Evolutionary conservation across 139 green algal genomes (phyloP), one percentile per base, ranked within the genome.

Genomic region (Tetradesmus obliquus): DNA sequence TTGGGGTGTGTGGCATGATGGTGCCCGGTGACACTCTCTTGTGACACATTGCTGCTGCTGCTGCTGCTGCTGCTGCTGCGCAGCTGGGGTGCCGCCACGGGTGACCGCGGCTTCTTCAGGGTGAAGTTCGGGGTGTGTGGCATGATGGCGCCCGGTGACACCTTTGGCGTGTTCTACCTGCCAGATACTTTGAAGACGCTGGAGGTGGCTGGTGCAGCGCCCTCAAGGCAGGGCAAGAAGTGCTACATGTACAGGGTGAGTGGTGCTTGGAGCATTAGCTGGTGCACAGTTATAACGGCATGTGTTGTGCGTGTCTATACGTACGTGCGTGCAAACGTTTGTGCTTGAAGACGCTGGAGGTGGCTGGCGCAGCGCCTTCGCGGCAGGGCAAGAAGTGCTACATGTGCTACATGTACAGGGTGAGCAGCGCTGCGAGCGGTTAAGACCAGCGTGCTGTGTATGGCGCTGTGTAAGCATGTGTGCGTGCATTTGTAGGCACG

Each of bases 211-310:
- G 5, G 71, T 32, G 19, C n/a, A 6, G 74, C 74, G 15, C 74
- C 17, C 3, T 85, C 45, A 24, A 5, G 5, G 12, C 24, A 71
- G 22, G 24, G 86, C 45, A 24, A 15, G n/a, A 84, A 69, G 7
- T 90, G 86, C 55, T 90, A 90, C 69, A 71, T 84, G 8, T 90
- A 90, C 86, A 66, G 20, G 60, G 84, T 89, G 79, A 53, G 79
- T 83, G 10, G 12, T 83, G 24, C 24, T 19, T 20, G n/a, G 55
- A 8, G 24, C 24, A 55, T 54, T 20, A 54, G 74, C 74, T 54
- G 74, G 10, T 72, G 10, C 60, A 10, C 60, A 72, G 60, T 72
- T 10, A 72, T 72, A 13, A 45, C 15, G 5, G 66, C n/a, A 3
- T 71, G 9, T 71, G 60, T 15, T 71, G 15, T 71, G 19, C 60